A percentile compares a stretch with the other conserved stretches of the same genome.
These are phyloP conservation scores for Scedosporium apiospermum DNA, from an alignment of 2,329 filamentous ascomycete genomes.

Conservation along the genomic window DNA sequence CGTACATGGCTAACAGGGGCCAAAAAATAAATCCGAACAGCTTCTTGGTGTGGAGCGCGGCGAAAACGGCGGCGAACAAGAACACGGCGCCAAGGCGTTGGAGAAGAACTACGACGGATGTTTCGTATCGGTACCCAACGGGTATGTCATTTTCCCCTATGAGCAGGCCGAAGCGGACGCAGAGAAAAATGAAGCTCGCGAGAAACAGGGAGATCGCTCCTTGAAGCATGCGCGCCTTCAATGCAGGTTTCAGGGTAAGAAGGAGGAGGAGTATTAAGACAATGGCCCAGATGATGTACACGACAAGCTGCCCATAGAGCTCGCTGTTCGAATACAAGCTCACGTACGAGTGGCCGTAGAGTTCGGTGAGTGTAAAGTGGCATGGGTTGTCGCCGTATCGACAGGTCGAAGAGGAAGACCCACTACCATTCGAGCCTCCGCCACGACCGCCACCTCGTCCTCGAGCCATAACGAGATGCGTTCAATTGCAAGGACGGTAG, in stretches of 20 bases:
- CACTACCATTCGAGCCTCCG: background rate
- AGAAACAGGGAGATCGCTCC: background rate
- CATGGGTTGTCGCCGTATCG: background rate
- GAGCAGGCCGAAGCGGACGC: background rate
- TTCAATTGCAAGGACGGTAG: too few species aligned
- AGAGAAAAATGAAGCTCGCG: background rate
- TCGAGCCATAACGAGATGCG: background rate
- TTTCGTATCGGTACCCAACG: background rate
- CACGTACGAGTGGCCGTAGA: background rate
- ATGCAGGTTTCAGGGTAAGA: background rate
- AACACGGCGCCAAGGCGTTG: background rate
- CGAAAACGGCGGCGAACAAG: background rate
- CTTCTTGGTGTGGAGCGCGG: background rate
- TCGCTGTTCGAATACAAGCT: background rate
- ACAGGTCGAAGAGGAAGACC: background rate
- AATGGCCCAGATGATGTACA: background rate
- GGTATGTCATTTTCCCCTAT: background rate
- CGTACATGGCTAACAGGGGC: background rate
- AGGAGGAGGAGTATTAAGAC: background rate
- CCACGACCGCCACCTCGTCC: background rate
- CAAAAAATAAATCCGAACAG: background rate
- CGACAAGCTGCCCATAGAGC: slow-evolving; percentile 1
- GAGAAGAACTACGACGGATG: background rate
- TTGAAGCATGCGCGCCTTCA: background rate
- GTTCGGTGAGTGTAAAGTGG: background rate